Evolutionary conservation across 2,329 filamentous ascomycete genomes (phyloP), one percentile per base, ranked within the genome.

Genomic region (Ceratocystis variospora): DNA sequence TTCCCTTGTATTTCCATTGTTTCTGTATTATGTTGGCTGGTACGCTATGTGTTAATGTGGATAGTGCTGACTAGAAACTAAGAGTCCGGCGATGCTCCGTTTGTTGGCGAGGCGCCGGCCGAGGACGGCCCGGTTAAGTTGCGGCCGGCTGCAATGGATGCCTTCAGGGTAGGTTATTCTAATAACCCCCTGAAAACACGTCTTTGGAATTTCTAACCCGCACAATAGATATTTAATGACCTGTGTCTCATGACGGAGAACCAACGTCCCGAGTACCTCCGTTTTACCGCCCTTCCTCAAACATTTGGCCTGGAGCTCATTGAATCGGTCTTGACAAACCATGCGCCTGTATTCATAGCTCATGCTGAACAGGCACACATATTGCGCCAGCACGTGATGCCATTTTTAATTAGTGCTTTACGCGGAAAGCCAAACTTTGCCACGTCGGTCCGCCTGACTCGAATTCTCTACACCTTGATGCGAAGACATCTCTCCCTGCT

Each of bases 231-330:
- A 33, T 89, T 99, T 73, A 88, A 91, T 71, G 94, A 99, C 72
- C 81, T 99, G 6, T 96, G 91, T 71, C 82, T 96, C 61, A 79
- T 96, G 71, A 89, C 91, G 0, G 90, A 96, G 73, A 89, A 89
- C 44, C 88, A 94, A 71, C 86, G 87, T 50, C 86, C 92, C 3
- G 85, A 90, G 69, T 96, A 92, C 72, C 80, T 99, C 48, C 85
- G 86, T 41, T 89, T 94, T 71, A 86, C 88, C 12, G 84, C 84
- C 2, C 80, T 97, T 8, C 86, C 90, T 0, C 86, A 90, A 71
- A 87, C 89, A 0, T 94, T 96, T 71, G 89, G 91, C 5, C 78
- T 99, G 1, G 94, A 99, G 73, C 81, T 97, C 65, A 90, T 99
- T 71, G 92, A 96, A 75, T 93, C 90, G 0, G 86, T 96, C 64